Evolutionary conservation across 495 filamentous ascomycete species (phyloP).

Genomic region (Aspergillus diversus): DNA sequence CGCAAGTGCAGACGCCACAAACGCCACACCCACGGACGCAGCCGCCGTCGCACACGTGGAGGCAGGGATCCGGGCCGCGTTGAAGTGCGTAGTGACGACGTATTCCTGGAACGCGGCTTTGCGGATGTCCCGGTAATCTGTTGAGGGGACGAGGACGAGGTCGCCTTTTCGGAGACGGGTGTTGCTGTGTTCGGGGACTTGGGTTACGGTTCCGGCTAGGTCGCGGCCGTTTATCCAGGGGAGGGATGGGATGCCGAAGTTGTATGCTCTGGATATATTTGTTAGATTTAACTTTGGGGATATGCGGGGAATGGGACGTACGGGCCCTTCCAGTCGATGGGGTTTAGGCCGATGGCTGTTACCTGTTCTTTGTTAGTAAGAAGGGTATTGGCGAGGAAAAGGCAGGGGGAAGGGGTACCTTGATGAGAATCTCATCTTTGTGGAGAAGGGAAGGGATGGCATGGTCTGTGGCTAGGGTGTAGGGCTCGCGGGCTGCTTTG

Average conservation of each 20-base stretch:
- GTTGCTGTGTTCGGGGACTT: slow-evolving; percentile 37
- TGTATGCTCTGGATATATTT: slow-evolving; percentile 51
- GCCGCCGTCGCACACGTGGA: slow-evolving; percentile 51
- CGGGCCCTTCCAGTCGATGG: slow-evolving; percentile 76
- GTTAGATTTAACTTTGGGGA: too few species aligned
- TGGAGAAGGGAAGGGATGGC: slow-evolving; percentile 48
- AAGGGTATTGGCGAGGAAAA: background rate
- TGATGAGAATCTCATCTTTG: slow-evolving; percentile 58
- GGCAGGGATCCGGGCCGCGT: slow-evolving; percentile 60
- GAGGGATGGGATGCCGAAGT: slow-evolving; percentile 64
- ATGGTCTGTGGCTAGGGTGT: slow-evolving; percentile 50
- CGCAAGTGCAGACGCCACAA: slow-evolving; percentile 60
- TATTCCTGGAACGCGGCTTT: slow-evolving; percentile 74
- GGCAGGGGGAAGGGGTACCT: slow-evolving; percentile 32
- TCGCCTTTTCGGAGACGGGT: slow-evolving; percentile 58
- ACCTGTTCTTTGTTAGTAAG: slow-evolving; percentile 32
- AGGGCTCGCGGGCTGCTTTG: slow-evolving; percentile 41
- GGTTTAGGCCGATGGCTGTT: slow-evolving; percentile 66
- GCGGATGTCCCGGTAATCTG: slow-evolving; percentile 70
- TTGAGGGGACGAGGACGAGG: slow-evolving; percentile 64
- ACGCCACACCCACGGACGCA: slow-evolving; percentile 66
- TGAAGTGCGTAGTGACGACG: slow-evolving; percentile 63
- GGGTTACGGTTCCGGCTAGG: slow-evolving; percentile 60
- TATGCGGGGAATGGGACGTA: slow-evolving; percentile 36
- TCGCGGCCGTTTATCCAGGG: slow-evolving; percentile 72